Evolutionary conservation across 2,329 filamentous ascomycete genomes (phyloP).

Genomic region (Elsinoe batatas): DNA sequence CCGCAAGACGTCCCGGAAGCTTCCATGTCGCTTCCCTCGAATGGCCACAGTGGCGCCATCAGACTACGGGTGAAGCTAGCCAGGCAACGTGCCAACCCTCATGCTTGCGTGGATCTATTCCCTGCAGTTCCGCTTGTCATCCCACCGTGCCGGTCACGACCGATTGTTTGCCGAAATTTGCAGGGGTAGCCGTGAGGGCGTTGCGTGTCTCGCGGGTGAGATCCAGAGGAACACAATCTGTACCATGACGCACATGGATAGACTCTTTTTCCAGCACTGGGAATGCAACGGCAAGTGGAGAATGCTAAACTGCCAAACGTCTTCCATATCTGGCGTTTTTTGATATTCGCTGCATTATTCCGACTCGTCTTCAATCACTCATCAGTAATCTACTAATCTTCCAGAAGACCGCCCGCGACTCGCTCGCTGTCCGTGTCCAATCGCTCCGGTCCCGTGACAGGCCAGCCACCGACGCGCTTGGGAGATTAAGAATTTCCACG

Average conservation of each 20-base stretch:
- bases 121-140: background rate
- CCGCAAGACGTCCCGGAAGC: slow-evolving; percentile 1
- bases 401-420: slow-evolving; percentile 9
- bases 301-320: background rate
- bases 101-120: slow-evolving; percentile 10
- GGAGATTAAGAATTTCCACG: slow-evolving; percentile 11
- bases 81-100: background rate
- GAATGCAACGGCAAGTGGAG: slow-evolving; percentile 1
- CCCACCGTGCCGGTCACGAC: slow-evolving; percentile 2
- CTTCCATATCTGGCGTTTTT: background rate
- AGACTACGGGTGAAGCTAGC: background rate
- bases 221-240: slow-evolving; percentile 1
- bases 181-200: slow-evolving; percentile 12
- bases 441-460: slow-evolving; percentile 1
- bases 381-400: slow-evolving; percentile 4
- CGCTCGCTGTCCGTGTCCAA: background rate
- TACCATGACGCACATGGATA: slow-evolving; percentile 5
- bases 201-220: slow-evolving; percentile 7
- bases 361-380: too few relatives aligned
- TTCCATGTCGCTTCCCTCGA: background rate
- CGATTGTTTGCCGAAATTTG: slow-evolving; percentile 2
- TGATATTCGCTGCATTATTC: too few relatives aligned
- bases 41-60: background rate
- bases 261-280: background rate
- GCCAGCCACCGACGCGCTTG: slow-evolving; percentile 5